Conservation (phyloP, 108 stramenopile species). For the Bacterosira constricta region DNA sequence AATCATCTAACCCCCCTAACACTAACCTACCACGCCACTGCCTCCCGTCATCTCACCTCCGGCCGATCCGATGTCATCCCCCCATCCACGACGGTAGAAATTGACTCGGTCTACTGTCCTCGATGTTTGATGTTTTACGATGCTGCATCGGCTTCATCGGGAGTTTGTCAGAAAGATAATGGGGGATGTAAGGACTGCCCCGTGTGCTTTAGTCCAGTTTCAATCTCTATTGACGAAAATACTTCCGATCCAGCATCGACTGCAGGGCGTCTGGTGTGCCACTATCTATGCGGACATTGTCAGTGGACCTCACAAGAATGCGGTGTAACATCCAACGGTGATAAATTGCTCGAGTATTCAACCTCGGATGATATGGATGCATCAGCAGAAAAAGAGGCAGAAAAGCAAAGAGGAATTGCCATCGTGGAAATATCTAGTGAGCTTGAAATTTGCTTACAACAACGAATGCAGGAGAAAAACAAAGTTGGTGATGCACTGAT, state of each 20-base stretch:
- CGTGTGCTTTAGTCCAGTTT: conserved; percentile 54
- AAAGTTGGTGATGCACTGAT: conserved; percentile 26
- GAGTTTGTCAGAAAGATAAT: conserved; percentile 32
- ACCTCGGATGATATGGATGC: conserved; percentile 12
- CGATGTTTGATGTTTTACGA: conserved; percentile 79
- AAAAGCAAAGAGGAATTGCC: conserved; percentile 22
- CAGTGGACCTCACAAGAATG: conserved; percentile 44
- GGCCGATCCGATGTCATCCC: conserved; percentile 65
- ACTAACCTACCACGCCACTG: conserved; percentile 76
- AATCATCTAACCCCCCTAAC: conserved; percentile 77
- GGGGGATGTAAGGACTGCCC: conserved; percentile 67
- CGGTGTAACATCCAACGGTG: conserved; percentile 37
- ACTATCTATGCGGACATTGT: conserved; percentile 48
- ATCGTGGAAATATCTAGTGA: conserved; percentile 37
- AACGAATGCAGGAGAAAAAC: conserved; percentile 31
- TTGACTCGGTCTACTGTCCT: conserved; percentile 67
- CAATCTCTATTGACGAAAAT: conserved; percentile 34
- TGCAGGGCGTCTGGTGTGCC: conserved; percentile 33
- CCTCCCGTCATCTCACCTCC: conserved; percentile 76
- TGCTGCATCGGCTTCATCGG: conserved; percentile 55
- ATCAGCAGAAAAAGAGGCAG: conserved; percentile 10
- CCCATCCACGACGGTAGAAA: conserved; percentile 45
- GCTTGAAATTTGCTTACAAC: conserved; percentile 28
- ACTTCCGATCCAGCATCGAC: background rate
- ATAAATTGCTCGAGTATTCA: conserved; percentile 34